Conservation (phyloP, 2,329 filamentous ascomycete species). For the Apiospora kogelbergensis region DNA sequence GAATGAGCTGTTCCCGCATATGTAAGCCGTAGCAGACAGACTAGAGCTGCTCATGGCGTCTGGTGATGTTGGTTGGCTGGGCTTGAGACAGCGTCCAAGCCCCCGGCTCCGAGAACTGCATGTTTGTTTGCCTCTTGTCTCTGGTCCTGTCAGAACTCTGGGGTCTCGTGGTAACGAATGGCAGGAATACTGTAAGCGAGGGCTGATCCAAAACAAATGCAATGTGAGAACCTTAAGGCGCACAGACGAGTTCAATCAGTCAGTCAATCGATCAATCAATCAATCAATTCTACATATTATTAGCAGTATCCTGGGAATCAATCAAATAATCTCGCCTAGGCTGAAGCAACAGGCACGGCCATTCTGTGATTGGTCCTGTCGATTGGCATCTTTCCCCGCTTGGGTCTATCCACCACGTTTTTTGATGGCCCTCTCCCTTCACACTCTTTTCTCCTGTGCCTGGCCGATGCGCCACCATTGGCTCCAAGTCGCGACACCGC, state of each 20-base stretch:
- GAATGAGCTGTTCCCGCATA: not conserved
- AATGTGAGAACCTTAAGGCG: not conserved
- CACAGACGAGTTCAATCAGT: not conserved
- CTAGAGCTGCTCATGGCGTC: not conserved
- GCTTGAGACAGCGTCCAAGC: slow-evolving; percentile 2
- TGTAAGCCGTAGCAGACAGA: not conserved
- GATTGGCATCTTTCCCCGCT: not conserved
- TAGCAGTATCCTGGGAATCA: not conserved
- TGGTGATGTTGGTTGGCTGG: not conserved
- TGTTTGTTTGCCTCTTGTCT: not conserved
- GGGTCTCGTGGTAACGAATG: not conserved
- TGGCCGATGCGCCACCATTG: not conserved
- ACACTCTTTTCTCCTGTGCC: not conserved
- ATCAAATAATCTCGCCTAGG: not conserved
- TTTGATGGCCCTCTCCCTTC: not conserved
- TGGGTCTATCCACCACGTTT: not conserved
- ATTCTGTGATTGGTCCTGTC: not conserved
- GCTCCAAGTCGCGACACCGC: not conserved
- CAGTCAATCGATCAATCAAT: not conserved
- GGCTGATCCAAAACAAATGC: not conserved
- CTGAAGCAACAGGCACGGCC: not conserved
- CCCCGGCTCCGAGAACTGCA: not conserved
- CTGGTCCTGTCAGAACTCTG: not conserved
- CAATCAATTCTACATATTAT: not conserved
- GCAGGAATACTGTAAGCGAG: not conserved